Percentiles rank a stretch among this genome's conserved stretches.
Evolutionary conservation across 225 moss, liverwort and hornwort genomes (phyloP).

Genomic region (Climacium dendroides): DNA sequence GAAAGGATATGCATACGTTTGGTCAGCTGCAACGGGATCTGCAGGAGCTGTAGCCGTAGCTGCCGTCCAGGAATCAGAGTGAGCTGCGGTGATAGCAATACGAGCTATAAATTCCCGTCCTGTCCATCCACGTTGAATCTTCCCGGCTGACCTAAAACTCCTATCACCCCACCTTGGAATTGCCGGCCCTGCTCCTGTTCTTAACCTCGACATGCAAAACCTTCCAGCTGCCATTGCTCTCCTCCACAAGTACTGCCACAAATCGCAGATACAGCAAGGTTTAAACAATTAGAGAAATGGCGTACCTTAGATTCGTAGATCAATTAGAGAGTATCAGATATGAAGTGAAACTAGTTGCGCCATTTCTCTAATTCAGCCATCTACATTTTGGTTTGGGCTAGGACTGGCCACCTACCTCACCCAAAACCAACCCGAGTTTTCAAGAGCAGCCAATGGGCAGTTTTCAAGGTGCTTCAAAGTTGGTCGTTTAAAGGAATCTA

Average conservation of each 20-base stretch:
- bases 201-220: slow-evolving; percentile 14
- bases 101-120: slow-evolving; percentile 9
- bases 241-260: not conserved
- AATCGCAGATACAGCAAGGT: not conserved
- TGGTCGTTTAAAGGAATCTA: not conserved
- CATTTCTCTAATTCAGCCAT: not conserved
- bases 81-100: slow-evolving; percentile 7
- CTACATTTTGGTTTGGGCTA: not conserved
- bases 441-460: not conserved
- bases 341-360: not conserved
- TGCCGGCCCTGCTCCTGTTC: slow-evolving; percentile 4
- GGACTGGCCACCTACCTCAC: not conserved
- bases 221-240: slow-evolving; percentile 18
- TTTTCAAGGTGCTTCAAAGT: not conserved
- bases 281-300: not conserved
- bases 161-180: not conserved
- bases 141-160: slow-evolving; percentile 1
- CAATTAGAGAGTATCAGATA: not conserved
- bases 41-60: slow-evolving; percentile 20
- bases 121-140: slow-evolving; percentile 9
- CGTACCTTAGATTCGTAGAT: not conserved
- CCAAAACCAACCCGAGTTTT: not conserved
- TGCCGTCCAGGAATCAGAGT: slow-evolving; percentile 4
- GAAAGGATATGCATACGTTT: not conserved
- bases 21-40: not conserved